Evolutionary conservation across 148 eudicot genomes (phyloP).

Genomic region (Mesembryanthemum crystallinum): DNA sequence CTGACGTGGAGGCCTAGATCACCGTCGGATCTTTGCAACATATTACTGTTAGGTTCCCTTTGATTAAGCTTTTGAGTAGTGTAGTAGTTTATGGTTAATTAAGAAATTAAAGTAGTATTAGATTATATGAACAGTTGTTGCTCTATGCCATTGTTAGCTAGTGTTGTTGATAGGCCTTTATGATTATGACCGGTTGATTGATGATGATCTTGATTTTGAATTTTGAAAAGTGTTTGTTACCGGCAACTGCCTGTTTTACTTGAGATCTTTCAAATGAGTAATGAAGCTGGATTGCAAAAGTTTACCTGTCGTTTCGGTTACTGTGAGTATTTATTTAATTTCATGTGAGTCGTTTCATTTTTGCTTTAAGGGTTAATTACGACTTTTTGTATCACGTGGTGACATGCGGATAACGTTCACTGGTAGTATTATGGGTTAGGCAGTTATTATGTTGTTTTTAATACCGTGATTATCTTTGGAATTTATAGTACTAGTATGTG

Average conservation of each 20-base stretch:
- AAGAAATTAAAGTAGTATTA: not conserved
- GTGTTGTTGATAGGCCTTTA: constrained; percentile 11
- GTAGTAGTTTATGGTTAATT: not conserved
- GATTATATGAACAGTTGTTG: not conserved
- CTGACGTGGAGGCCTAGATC: constrained; percentile 39
- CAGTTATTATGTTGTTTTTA: not conserved
- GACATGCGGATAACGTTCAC: not conserved
- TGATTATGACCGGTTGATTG: constrained; percentile 1
- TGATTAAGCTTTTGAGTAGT: not conserved
- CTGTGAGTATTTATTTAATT: too few species aligned
- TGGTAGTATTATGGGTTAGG: not conserved
- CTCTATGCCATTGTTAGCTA: not conserved
- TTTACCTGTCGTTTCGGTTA: not conserved
- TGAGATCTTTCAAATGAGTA: not conserved
- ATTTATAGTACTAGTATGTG: not conserved
- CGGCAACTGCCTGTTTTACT: constrained; percentile 18
- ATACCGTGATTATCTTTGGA: not conserved
- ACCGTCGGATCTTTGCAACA: constrained; percentile 22
- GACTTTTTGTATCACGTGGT: not conserved
- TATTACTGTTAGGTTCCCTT: not conserved
- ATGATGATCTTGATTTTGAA: constrained; percentile 22
- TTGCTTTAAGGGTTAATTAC: not conserved
- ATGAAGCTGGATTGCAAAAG: not conserved
- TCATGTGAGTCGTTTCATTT: too few species aligned
- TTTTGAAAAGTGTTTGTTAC: not conserved